These are phyloP conservation scores for Sporothrix dimorphospora DNA, from an alignment of 2,329 filamentous ascomycete species.

Conservation along the genomic window DNA sequence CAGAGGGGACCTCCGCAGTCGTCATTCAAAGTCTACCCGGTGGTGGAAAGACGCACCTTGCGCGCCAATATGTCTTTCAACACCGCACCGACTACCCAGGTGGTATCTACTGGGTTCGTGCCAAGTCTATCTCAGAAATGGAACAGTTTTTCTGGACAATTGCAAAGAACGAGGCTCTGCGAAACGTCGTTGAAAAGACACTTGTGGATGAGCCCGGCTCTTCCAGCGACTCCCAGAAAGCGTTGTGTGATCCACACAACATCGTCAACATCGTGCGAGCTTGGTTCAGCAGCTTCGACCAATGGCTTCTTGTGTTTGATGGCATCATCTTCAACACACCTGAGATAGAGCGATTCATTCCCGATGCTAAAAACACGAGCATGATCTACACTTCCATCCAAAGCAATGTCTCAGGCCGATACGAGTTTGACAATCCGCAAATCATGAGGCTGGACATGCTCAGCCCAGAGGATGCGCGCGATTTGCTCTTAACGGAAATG, in stretches of 20 bases:
- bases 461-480: slow-evolving; percentile 59
- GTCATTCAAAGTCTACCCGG: slow-evolving; percentile 67
- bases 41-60: slow-evolving; percentile 70
- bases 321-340: slow-evolving; percentile 65
- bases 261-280: slow-evolving; percentile 61
- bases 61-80: slow-evolving; percentile 66
- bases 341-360: slow-evolving; percentile 64
- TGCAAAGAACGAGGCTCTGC: slow-evolving; percentile 58
- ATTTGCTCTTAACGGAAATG: slow-evolving; percentile 64
- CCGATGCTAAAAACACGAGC: slow-evolving; percentile 63
- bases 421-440: slow-evolving; percentile 61
- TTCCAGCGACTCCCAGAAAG: slow-evolving; percentile 31
- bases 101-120: slow-evolving; percentile 71
- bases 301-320: slow-evolving; percentile 71
- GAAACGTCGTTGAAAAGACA: slow-evolving; percentile 43
- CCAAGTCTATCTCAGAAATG: slow-evolving; percentile 61
- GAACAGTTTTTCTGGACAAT: slow-evolving; percentile 68
- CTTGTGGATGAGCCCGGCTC: slow-evolving; percentile 39
- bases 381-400: slow-evolving; percentile 72
- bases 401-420: slow-evolving; percentile 56
- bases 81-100: slow-evolving; percentile 63
- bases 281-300: slow-evolving; percentile 64
- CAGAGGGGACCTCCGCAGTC: slow-evolving; percentile 63
- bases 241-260: slow-evolving; percentile 44
- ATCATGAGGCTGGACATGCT: slow-evolving; percentile 60